Evolutionary conservation across 2,329 filamentous ascomycete genomes (phyloP).

Genomic region (Talaromyces sp.): DNA sequence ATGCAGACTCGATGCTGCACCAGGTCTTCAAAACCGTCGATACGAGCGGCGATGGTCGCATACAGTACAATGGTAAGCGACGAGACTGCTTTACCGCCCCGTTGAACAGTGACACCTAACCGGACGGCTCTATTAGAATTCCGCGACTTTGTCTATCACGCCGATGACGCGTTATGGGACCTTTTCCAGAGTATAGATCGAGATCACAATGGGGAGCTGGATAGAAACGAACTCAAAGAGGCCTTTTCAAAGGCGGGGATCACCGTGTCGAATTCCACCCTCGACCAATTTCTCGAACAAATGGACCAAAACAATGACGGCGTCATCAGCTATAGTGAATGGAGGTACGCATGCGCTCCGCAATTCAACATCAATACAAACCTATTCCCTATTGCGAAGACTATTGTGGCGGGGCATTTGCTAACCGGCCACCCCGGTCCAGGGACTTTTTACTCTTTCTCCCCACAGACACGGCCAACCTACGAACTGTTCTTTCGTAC

Average conservation of each 20-base stretch:
- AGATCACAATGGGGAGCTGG: slow-evolving; percentile 78
- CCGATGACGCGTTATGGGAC: slow-evolving; percentile 73
- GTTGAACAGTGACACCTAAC: slow-evolving; percentile 1
- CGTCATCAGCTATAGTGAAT: slow-evolving; percentile 84
- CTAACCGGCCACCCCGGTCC: slow-evolving; percentile 9
- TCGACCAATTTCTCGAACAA: slow-evolving; percentile 81
- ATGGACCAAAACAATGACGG: slow-evolving; percentile 88
- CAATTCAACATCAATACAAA: background rate
- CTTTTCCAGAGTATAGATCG: slow-evolving; percentile 85
- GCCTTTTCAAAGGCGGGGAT: slow-evolving; percentile 78
- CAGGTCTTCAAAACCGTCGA: slow-evolving; percentile 80
- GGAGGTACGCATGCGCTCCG: slow-evolving; percentile 63
- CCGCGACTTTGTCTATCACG: slow-evolving; percentile 75
- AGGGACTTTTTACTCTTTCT: slow-evolving; percentile 95
- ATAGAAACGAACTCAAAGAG: slow-evolving; percentile 72
- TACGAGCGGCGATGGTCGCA: slow-evolving; percentile 78
- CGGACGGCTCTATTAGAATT: slow-evolving; percentile 61
- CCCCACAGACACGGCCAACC: slow-evolving; percentile 57
- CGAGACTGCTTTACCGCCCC: slow-evolving; percentile 5
- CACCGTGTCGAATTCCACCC: slow-evolving; percentile 66
- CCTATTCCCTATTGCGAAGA: background rate
- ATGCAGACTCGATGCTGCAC: slow-evolving; percentile 79
- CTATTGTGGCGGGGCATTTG: slow-evolving; percentile 4
- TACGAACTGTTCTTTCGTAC: slow-evolving; percentile 81
- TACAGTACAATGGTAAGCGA: slow-evolving; percentile 76